Evolutionary conservation across 768 basidiomycete genomes (phyloP), one percentile per base, ranked within the genome.

Genomic region (Suillus decipiens): DNA sequence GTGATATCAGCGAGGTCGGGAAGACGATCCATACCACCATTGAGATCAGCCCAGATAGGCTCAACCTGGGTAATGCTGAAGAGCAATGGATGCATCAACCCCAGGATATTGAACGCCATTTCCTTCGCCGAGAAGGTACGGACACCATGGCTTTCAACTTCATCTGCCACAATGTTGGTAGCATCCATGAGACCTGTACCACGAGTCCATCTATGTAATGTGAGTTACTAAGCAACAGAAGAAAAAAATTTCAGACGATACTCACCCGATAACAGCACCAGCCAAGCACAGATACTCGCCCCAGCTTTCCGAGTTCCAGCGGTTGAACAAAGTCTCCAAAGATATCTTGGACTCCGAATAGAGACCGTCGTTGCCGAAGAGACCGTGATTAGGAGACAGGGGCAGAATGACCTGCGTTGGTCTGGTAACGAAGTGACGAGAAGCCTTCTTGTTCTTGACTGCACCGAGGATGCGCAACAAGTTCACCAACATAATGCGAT

Each of bases 91-190:
- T 99, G 97, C 96, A 99, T 99, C 57, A 99, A 84, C 64, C 97
- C 96, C 61, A 99, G 89, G 70, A 99, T 95, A 78, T 99, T 99
- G 87, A 99, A 99, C 0, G 97, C 96, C 97, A 99, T 99, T 79
- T 99, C 97, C 81, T 99, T 99, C 34, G 97, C 92, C 0, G 96
- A 99, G 86, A 99, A 99, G 1, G 97, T 99, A 67, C 97, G 88
- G 63, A 97, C 93, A 65, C 97, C 97, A 66, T 90, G 85, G 63
- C 88, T 84, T 79, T 99, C 97, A 48, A 99, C 84, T 60, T 95
- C 94, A 63, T 96, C 92, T 33, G 97, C 95, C 59, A 98, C 90
- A 48, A 90, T 93, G 79, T 96, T 96, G 50, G 94, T 96, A 4
- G 95, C 90, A 62, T 86, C 89, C 97, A 99, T 99, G 58, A 99